Conservation (phyloP, 1,284 basidiomycete genomes). For the Fomitiporia mediterranea region DNA sequence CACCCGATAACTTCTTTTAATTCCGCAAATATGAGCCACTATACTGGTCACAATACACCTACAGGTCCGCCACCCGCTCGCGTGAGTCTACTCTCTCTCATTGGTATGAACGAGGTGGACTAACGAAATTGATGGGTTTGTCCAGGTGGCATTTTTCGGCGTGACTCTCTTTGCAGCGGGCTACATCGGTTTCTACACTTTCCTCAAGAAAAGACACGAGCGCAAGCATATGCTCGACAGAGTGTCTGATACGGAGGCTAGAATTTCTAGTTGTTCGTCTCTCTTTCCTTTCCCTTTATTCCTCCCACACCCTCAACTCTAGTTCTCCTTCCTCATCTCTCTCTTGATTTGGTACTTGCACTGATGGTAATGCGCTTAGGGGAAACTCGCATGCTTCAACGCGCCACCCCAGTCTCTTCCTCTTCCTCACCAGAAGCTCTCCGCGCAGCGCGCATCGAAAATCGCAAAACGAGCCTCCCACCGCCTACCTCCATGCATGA, state of each 20-base stretch:
- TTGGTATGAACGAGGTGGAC: neutral
- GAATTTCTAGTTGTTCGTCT: constrained; percentile 21
- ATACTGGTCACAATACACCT: neutral
- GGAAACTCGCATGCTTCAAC: constrained; percentile 13
- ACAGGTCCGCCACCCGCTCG: neutral
- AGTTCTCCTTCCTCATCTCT: neutral
- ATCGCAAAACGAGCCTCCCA: neutral
- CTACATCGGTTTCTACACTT: constrained; percentile 18
- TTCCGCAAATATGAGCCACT: constrained; percentile 2
- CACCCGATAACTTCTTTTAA: neutral
- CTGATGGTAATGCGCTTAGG: no score
- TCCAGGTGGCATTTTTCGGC: constrained; percentile 21
- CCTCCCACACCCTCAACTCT: neutral
- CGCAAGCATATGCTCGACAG: constrained; percentile 21
- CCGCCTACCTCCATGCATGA: neutral
- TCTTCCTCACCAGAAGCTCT: neutral
- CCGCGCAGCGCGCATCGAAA: constrained; percentile 6
- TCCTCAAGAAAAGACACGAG: constrained; percentile 19
- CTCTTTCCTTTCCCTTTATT: neutral
- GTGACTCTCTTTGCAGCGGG: constrained; percentile 17
- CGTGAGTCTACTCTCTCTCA: neutral
- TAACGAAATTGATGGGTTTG: no score
- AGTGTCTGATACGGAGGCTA: constrained; percentile 3
- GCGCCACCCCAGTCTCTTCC: neutral
- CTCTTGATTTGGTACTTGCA: no score